Conservation (phyloP, 495 filamentous ascomycete species). For the Aspergillus sparsus region DNA sequence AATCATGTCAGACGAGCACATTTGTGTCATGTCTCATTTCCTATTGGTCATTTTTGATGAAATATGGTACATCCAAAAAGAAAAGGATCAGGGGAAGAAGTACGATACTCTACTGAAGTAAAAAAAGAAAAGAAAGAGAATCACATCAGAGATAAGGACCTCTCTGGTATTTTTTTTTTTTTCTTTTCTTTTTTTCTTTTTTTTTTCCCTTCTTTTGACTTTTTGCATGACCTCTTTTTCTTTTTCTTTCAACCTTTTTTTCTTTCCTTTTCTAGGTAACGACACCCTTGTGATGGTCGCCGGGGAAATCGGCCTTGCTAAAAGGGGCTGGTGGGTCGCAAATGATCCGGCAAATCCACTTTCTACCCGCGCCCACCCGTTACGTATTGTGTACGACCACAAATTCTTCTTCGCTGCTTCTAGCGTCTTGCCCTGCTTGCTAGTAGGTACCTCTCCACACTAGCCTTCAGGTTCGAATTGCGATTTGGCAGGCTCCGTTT, state of each 20-base stretch:
- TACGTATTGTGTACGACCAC: slow-evolving; percentile 30
- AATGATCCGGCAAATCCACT: slow-evolving; percentile 30
- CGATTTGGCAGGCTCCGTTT: slow-evolving; percentile 14
- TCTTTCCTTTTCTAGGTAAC: neutral
- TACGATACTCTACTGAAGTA: neutral
- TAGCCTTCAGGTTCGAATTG: slow-evolving; percentile 1
- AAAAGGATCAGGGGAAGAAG: neutral
- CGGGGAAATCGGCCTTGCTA: slow-evolving; percentile 22
- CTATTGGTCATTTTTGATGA: neutral
- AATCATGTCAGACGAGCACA: slow-evolving; percentile 13
- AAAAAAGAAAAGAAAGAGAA: neutral
- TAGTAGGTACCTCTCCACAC: slow-evolving; percentile 22
- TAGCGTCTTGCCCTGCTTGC: slow-evolving; percentile 25
- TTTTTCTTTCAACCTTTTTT: slow-evolving; percentile 12
- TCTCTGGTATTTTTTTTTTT: neutral
- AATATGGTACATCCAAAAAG: neutral
- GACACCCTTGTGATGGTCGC: slow-evolving; percentile 9
- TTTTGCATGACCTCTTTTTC: slow-evolving; percentile 1
- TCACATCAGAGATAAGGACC: slow-evolving; percentile 14
- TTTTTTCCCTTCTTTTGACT: slow-evolving; percentile 7
- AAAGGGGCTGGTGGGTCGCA: slow-evolving; percentile 16
- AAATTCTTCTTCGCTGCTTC: slow-evolving; percentile 40
- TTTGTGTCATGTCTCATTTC: slow-evolving; percentile 10
- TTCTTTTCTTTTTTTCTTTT: slow-evolving; percentile 5
- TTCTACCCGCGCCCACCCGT: slow-evolving; percentile 34